Base-by-base conservation (phyloP, 768 basidiomycete species). In the Pilatotrama ljubarskyi region DNA sequence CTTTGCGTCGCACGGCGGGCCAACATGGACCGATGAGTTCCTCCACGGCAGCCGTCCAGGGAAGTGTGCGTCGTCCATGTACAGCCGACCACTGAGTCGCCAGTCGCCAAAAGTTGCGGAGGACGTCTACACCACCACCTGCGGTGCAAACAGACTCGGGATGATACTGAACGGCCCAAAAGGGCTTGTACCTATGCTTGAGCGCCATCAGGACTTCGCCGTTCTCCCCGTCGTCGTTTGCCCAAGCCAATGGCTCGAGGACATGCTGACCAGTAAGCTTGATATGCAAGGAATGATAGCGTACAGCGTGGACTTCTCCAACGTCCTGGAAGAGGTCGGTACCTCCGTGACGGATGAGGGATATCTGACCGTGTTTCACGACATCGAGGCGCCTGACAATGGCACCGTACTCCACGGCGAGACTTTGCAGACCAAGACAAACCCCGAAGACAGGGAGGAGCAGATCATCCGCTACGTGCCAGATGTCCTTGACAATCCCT, bases 161-260 rank as follows among this genome's bases (percentile, higher is more conserved):
- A 69, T 94, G 92, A 70, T 93, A 94, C 68, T 94, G 92, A 22
- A 94, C 92, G 3, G 88, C 91, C 87, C 89, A 93, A 67, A 91
- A 90, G 4, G 92, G 91, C 60, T 78, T 81, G 22, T 65, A 72
- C 50, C 63, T 77, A 69, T 94, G 92, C 63, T 79, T 81, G 25
- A 82, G 74, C 40, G 85, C 90, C 91, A 94, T 93, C 46, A 91
- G 77, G 20, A 91, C 85, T 43, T 66, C 77, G 6, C 87, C 88
- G 60, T 90, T 85, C 53, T 86, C 88, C 22, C 74, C 74, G 22
- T 77, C 83, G 63, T 93, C 90, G 44, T 87, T 76, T 8, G 85
- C 75, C 88, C 89, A 92, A 15, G 88, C 92, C 13, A 92, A 72
- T 44, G 83, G 79, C 62, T 90, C 83, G 2, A 93, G 68, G 3